Conservation (phyloP, 768 basidiomycete species). For the Obba rivulosa region DNA sequence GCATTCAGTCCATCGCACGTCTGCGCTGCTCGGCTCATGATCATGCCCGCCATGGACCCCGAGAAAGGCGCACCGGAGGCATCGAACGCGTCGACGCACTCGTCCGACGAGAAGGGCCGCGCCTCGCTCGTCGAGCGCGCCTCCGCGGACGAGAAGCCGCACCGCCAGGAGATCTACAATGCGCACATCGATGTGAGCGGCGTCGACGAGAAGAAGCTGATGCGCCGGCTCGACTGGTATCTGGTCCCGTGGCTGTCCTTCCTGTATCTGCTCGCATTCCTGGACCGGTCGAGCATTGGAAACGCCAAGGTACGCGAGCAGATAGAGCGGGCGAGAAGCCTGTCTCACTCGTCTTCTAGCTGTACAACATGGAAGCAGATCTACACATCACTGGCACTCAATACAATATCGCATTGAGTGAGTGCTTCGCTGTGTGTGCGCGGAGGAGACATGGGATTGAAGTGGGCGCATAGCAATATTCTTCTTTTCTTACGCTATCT, state of each 20-base stretch:
- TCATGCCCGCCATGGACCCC: conserved; percentile 9
- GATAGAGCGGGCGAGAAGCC: conserved; percentile 5
- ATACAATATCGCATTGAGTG: conserved; percentile 53
- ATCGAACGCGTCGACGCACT: conserved; percentile 16
- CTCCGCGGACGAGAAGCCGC: conserved; percentile 11
- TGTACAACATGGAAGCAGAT: conserved; percentile 56
- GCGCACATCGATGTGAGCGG: conserved; percentile 51
- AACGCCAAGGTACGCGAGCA: conserved; percentile 36
- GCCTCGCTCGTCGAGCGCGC: conserved; percentile 16
- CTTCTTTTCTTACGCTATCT: conserved; percentile 56
- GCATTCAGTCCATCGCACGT: background rate
- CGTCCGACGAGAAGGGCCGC: conserved; percentile 23
- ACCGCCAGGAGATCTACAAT: conserved; percentile 25
- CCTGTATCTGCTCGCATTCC: conserved; percentile 71
- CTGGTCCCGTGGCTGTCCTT: conserved; percentile 70
- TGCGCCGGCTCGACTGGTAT: conserved; percentile 66
- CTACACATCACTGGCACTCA: conserved; percentile 60
- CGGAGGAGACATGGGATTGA: too few species aligned
- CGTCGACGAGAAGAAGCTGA: conserved; percentile 62
- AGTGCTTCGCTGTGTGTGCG: too few species aligned
- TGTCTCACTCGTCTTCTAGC: conserved; percentile 34
- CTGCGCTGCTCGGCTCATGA: background rate
- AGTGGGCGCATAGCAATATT: conserved; percentile 31
- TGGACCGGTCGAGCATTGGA: conserved; percentile 53
- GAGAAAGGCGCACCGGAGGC: conserved; percentile 11